Base-by-base conservation (phyloP, 352 stramenopile species). In the Globisporangium middletonii region DNA sequence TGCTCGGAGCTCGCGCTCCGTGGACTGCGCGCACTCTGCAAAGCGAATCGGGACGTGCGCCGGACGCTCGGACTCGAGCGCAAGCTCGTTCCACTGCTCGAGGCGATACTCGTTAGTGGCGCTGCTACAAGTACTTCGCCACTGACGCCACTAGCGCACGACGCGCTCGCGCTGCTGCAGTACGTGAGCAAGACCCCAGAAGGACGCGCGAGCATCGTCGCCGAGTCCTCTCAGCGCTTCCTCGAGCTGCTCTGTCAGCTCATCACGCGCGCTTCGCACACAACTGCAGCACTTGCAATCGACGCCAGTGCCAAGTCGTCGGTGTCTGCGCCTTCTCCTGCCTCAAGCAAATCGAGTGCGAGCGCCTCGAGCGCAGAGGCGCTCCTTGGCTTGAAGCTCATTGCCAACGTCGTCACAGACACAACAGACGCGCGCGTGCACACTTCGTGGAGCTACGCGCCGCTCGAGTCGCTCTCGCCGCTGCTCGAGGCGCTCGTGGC, bases 361-460 rank as follows among this genome's bases (percentile, higher is more conserved):
- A 71, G 16, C 28, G n/a, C n/a, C 1, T 12, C 63, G 19, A 72
- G 16, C 27, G 26, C 19, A 2, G 13, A 64, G 53, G 56, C 65
- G 8, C 48, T 68, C 18, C 28, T 59, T 33, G 68, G 72, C 8
- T 53, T 84, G 9, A 86, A 83, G 49, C 53, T 87, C 2, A 49
- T 87, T 4, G 76, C 74, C 0, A 77, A 86, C 56, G 26, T 86
- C 4, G 56, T 87, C 33, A 69, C 45, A 15, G 69, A 77, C 57
- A 52, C 26, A 3, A 63, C 57, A 0, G 57, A 58, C 1, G 57
- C 72, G 15, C 69, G 63, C 5, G 63, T 65, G 9, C 57, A 18
- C 13, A 35, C 37, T 38, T 69, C 3, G 4, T 87, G 74, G 73
- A 48, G 62, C 5, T 71, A 53, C 26, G 57, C 69, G 12, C 55